These are phyloP conservation scores for Tardiomyces blankii DNA, from an alignment of 1,139 yeast genomes.

Conservation along the genomic window DNA sequence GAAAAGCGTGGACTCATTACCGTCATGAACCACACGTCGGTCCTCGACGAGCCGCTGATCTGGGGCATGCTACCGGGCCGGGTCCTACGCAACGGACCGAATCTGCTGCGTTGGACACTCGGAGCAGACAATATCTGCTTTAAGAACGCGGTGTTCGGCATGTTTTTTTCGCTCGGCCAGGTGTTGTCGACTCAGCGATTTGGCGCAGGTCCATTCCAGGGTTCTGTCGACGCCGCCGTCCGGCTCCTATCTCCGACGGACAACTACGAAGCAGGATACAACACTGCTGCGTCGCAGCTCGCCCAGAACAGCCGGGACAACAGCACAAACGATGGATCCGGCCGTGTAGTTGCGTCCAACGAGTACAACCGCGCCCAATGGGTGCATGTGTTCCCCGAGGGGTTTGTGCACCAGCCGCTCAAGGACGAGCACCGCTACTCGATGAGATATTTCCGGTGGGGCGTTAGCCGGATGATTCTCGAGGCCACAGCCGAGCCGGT, in stretches of 20 bases:
- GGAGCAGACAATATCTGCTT: constrained; percentile 93
- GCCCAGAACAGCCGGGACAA: too few relatives aligned
- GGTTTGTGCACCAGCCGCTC: constrained; percentile 76
- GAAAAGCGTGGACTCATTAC: constrained; percentile 73
- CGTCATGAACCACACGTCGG: constrained; percentile 94
- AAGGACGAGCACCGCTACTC: constrained; percentile 64
- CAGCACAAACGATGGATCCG: neutral
- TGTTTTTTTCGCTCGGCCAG: constrained; percentile 78
- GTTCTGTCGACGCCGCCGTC: constrained; percentile 82
- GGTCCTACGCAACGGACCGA: constrained; percentile 44
- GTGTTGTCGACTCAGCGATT: constrained; percentile 76
- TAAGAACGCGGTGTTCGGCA: constrained; percentile 28
- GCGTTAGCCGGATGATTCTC: constrained; percentile 68
- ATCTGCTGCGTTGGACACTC: constrained; percentile 80
- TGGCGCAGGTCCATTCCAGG: constrained; percentile 91
- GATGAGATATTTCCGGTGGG: constrained; percentile 95
- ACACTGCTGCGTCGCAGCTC: neutral
- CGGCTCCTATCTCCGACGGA: constrained; percentile 53
- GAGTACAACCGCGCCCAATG: constrained; percentile 59
- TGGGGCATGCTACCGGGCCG: constrained; percentile 69
- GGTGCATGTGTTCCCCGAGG: constrained; percentile 96
- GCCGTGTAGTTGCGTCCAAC: constrained; percentile 5
- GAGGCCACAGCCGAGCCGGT: constrained; percentile 81
- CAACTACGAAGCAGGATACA: constrained; percentile 1
- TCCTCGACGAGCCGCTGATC: constrained; percentile 83